These are phyloP conservation scores for Agroathelia rolfsii DNA, from an alignment of 1,284 basidiomycete species.

Conservation along the genomic window DNA sequence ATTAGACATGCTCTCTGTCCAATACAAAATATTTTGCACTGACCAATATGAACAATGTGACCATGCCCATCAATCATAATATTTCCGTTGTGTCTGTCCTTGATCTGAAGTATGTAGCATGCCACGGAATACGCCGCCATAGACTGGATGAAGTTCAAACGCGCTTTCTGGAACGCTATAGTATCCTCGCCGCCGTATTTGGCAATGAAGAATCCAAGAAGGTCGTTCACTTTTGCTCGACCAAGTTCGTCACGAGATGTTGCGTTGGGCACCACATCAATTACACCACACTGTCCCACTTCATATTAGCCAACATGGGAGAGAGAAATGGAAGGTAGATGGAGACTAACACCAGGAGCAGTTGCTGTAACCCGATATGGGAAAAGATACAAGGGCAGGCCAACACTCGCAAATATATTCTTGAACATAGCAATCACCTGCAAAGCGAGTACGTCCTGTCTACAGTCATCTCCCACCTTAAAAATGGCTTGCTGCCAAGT, in stretches of 20 bases:
- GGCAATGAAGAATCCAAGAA: conserved; percentile 90
- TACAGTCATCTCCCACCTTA: conserved; percentile 99
- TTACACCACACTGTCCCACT: conserved; percentile 80
- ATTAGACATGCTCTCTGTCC: conserved; percentile 3
- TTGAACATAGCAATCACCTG: conserved; percentile 99
- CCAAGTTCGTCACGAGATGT: conserved; percentile 99
- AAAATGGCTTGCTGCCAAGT: conserved; percentile 99
- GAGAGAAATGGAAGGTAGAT: conserved; percentile 5
- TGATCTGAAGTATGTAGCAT: conserved; percentile 96
- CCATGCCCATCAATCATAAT: conserved; percentile 99
- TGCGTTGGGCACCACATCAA: conserved; percentile 96
- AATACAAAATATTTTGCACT: conserved; percentile 15
- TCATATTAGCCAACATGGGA: conserved; percentile 5
- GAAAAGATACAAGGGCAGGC: conserved; percentile 86
- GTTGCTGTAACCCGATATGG: conserved; percentile 98
- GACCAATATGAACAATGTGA: conserved; percentile 91
- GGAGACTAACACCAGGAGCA: conserved; percentile 74
- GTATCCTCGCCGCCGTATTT: conserved; percentile 90
- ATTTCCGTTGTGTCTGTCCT: conserved; percentile 97
- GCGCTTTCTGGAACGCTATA: conserved; percentile 85
- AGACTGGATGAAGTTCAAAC: conserved; percentile 94
- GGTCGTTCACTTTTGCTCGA: conserved; percentile 93
- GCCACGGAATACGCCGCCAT: conserved; percentile 99
- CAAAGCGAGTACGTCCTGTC: conserved; percentile 93
- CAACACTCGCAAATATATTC: conserved; percentile 87